Base-by-base conservation (phyloP, 306 rosid genomes). In the Trichosanthes cucumerina region DNA sequence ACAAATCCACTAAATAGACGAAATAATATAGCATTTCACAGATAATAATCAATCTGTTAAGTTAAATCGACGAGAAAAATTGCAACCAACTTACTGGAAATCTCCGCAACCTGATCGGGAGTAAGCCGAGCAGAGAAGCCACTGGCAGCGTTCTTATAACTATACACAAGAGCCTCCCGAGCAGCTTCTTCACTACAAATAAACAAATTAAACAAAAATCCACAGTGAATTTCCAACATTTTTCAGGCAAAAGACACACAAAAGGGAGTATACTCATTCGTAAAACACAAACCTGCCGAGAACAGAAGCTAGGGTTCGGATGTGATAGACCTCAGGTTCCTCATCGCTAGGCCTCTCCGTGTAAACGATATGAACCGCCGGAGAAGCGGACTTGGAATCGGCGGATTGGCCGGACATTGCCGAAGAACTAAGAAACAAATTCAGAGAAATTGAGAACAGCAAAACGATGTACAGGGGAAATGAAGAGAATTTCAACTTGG, bases 111-210 rank as follows among this genome's bases (percentile, higher is more conserved):
- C 85, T 88, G 91, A 13, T 84, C 79, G 10, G 91, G 88, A 79
- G 97, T 90, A 52, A 93, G 97, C 90, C 86, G 89, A 39, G 98
- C 98, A 14, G 98, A 90, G 88, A 93, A 93, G 34, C 97, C 98
- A 87, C 88, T 88, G 3, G 96, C 97, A 57, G 96, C 98, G 5
- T 82, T 54, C 89, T 91, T 93, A 84, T 93, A 93, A 78, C 93
- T 91, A 60, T 93, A 93, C 75, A 93, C 12, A 86, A 93, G 88
- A 86, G 97, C 96, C 74, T 86, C 93, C 86, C 85, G 91, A n/a
- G 98, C 98, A 82, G 96, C 96, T 33, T 90, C 94, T 79, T 91
- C 93, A 79, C 98, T 93, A 80, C 66, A 46, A 33, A 34, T 66
- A 12, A 66, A 66, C 50, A 38, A 11, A 66, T 12, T 5, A 16